Base-by-base conservation (phyloP, 1,284 basidiomycete species). In the Tetrapyrgos nigripes region DNA sequence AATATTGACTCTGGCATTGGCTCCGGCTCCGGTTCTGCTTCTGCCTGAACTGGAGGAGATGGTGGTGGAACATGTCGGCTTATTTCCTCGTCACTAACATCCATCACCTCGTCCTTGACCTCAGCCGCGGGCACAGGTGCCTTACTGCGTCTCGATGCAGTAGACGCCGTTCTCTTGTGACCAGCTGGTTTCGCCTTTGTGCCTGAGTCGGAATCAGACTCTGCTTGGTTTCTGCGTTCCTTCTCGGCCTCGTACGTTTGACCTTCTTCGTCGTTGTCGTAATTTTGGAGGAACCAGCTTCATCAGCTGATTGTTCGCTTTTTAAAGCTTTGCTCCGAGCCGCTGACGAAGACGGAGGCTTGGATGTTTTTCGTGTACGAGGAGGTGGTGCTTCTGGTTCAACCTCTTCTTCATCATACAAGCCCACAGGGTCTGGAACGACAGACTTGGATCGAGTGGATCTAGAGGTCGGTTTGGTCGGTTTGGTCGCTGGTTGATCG, bases 371-470 rank as follows among this genome's bases (percentile, higher is more conserved):
- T 13, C 59, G 59, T 33, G 46, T 57, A 2, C 33, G 23, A 29
- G n/a, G 29, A 13, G 19, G 53, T n/a, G 21, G 46, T 46, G 43
- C 50, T 23, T 33, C 50, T 33, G 23, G 40, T 26, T 52, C 44
- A 13, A 46, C 47, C 14, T 43, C 37, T 19, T 61, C 50, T 11
- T 55, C 62, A 3, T 63, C 57, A 19, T 46, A 54, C 27, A 51
- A 59, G 17, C 45, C 27, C 17, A 44, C 51, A 37, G 17, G 43
- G 9, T 43, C 31, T 33, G 55, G 40, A 3, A 56, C 60, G 11
- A 64, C 55, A 24, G 62, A 62, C 53, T 66, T 67, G 3, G 63
- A 64, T 58, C 23, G 14, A 2, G 49, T 33, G 14, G 40, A 50
- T 46, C 21, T 46, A 24, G 29, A 21, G 17, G 27, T 44, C n/a